A percentile compares a stretch with the other conserved stretches of the same genome.
phyloP scores from a whole-genome alignment of 495 filamentous ascomycete genomes.

The Lepidopterella palustris region DNA sequence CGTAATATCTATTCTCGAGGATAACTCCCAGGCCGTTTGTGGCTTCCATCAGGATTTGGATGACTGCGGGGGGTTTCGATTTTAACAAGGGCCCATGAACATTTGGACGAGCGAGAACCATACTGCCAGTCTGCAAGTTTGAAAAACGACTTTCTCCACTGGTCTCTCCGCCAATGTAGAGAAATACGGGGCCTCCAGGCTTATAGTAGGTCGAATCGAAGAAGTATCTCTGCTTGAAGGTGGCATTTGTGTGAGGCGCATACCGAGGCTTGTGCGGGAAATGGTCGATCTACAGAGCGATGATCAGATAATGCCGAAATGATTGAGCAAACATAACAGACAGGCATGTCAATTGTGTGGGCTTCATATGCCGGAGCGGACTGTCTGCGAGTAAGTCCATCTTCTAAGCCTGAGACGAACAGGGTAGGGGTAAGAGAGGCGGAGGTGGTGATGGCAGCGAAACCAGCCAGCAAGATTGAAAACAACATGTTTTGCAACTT shows the following conservation, averaged over 20 bases:
- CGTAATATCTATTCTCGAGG: slow-evolving; percentile 47
- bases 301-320: neutral
- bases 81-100: neutral
- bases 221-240: slow-evolving; percentile 62
- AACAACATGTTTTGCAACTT: too few species aligned
- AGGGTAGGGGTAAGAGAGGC: too few species aligned
- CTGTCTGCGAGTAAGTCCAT: neutral
- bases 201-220: slow-evolving; percentile 61
- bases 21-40: slow-evolving; percentile 66
- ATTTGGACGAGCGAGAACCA: neutral
- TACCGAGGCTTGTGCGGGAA: slow-evolving; percentile 65
- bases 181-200: slow-evolving; percentile 63
- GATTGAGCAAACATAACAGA: neutral
- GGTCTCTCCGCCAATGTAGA: slow-evolving; percentile 60
- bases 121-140: slow-evolving; percentile 16
- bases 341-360: slow-evolving; percentile 18
- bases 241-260: slow-evolving; percentile 54
- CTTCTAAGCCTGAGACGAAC: too few species aligned
- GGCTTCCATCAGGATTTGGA: slow-evolving; percentile 50
- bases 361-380: slow-evolving; percentile 5
- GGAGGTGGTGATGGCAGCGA: too few species aligned
- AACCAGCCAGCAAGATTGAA: too few species aligned
- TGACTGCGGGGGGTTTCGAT: slow-evolving; percentile 27
- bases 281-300: slow-evolving; percentile 49
- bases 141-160: slow-evolving; percentile 49